Evolutionary conservation across 1,284 basidiomycete genomes (phyloP).

Genomic region (Ustilago xerochloae): DNA sequence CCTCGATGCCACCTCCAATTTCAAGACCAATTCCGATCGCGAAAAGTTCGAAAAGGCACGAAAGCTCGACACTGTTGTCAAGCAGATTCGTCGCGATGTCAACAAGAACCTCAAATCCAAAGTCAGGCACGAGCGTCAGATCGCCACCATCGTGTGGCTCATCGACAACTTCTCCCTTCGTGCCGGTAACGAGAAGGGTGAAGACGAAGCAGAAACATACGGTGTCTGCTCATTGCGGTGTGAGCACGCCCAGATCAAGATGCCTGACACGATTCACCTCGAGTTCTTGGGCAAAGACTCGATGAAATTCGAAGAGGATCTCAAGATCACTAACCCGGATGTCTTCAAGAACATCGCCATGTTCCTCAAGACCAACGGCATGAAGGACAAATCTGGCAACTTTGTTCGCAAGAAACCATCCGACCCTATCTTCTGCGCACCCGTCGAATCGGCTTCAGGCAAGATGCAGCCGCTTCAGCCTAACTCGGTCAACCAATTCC

Average conservation of each 20-base stretch:
- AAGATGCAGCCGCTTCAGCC: slow-evolving; percentile 57
- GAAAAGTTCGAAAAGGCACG: slow-evolving; percentile 68
- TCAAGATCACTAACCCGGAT: slow-evolving; percentile 59
- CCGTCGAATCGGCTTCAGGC: slow-evolving; percentile 43
- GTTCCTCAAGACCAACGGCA: slow-evolving; percentile 63
- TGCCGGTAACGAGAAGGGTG: slow-evolving; percentile 68
- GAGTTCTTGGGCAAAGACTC: slow-evolving; percentile 67
- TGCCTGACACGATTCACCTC: slow-evolving; percentile 62
- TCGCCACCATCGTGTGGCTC: slow-evolving; percentile 67
- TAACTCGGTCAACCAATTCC: slow-evolving; percentile 64
- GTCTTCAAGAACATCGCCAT: slow-evolving; percentile 67
- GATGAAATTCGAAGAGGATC: slow-evolving; percentile 67
- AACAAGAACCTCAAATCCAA: slow-evolving; percentile 64
- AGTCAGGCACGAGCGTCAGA: slow-evolving; percentile 61
- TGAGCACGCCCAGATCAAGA: slow-evolving; percentile 64
- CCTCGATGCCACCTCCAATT: slow-evolving; percentile 63
- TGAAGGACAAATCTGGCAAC: slow-evolving; percentile 69
- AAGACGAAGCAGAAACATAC: slow-evolving; percentile 67
- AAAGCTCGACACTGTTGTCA: slow-evolving; percentile 62
- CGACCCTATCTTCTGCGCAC: slow-evolving; percentile 83
- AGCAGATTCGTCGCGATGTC: slow-evolving; percentile 61
- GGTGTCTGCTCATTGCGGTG: slow-evolving; percentile 67
- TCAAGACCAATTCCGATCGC: slow-evolving; percentile 67
- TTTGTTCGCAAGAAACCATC: slow-evolving; percentile 87
- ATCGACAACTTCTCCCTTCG: slow-evolving; percentile 68